phyloP scores from a whole-genome alignment of 2,329 filamentous ascomycete genomes.

The Madurella mycetomatis region DNA sequence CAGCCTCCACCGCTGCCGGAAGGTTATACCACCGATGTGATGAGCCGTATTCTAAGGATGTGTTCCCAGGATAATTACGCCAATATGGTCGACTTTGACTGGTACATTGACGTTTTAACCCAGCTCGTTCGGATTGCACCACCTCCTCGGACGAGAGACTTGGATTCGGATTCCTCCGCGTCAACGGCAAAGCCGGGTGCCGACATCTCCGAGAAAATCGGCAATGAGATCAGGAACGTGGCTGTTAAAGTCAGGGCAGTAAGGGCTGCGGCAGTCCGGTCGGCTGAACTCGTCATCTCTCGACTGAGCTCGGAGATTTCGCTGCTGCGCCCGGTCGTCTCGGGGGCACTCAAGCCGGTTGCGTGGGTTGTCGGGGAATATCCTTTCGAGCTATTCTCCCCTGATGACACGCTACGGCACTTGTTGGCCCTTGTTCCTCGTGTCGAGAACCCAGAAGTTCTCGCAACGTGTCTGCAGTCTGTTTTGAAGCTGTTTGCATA shows the following conservation, averaged over 20 bases:
- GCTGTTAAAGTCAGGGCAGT: slow-evolving; percentile 87
- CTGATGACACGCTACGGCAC: slow-evolving; percentile 68
- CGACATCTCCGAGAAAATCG: slow-evolving; percentile 66
- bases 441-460: slow-evolving; percentile 56
- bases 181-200: slow-evolving; percentile 31
- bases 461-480: slow-evolving; percentile 79
- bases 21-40: slow-evolving; percentile 80
- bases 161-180: slow-evolving; percentile 32
- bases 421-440: slow-evolving; percentile 64
- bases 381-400: slow-evolving; percentile 62
- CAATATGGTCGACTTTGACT: slow-evolving; percentile 87
- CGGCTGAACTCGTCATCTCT: slow-evolving; percentile 71
- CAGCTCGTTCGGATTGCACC: slow-evolving; percentile 74
- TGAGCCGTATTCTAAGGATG: slow-evolving; percentile 79
- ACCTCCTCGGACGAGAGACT: slow-evolving; percentile 39
- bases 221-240: slow-evolving; percentile 81
- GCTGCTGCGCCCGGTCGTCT: slow-evolving; percentile 52
- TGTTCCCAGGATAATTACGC: slow-evolving; percentile 85
- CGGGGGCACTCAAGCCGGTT: slow-evolving; percentile 67
- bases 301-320: slow-evolving; percentile 51
- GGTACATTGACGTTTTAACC: slow-evolving; percentile 89
- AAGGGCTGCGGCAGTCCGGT: slow-evolving; percentile 71
- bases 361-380: slow-evolving; percentile 91
- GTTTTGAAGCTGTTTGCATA: slow-evolving; percentile 78
- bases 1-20: slow-evolving; percentile 65